Conservation (phyloP, 2,329 filamentous ascomycete genomes). For the Calonectria leucothoes region DNA sequence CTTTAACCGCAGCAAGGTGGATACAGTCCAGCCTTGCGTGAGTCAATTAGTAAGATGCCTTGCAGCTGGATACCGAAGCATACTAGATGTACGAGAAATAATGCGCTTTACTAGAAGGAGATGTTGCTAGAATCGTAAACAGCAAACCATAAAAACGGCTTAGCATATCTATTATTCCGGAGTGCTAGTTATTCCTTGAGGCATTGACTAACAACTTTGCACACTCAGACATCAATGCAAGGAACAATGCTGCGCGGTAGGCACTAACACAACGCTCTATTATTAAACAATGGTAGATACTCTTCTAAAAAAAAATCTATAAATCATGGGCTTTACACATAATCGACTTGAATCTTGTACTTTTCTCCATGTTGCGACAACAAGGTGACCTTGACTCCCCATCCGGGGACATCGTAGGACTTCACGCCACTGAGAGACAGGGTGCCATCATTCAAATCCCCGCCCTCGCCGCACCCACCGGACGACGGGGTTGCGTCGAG, state of each 20-base stretch:
- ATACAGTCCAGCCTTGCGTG: no score
- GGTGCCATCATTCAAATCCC: conserved; percentile 46
- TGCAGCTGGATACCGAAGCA: no score
- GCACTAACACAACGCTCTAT: not conserved
- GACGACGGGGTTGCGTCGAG: conserved; percentile 46
- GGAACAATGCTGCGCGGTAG: not conserved
- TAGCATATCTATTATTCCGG: no score
- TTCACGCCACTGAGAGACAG: conserved; percentile 28
- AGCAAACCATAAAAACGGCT: no score
- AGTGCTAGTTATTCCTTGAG: no score
- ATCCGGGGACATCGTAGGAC: conserved; percentile 21
- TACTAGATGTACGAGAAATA: no score
- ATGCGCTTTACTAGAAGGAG: no score
- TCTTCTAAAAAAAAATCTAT: not conserved
- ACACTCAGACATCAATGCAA: not conserved
- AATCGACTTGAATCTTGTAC: conserved; percentile 18
- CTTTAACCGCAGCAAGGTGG: no score
- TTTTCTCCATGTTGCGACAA: conserved; percentile 10
- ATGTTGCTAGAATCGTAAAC: no score
- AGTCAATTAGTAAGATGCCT: no score
- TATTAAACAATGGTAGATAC: not conserved
- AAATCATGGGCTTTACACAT: not conserved
- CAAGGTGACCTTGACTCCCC: conserved; percentile 29
- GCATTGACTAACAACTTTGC: not conserved
- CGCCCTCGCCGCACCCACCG: conserved; percentile 41